phyloP scores from a whole-genome alignment of 805 yeast genomes.

The Citeromyces matritensis region DNA sequence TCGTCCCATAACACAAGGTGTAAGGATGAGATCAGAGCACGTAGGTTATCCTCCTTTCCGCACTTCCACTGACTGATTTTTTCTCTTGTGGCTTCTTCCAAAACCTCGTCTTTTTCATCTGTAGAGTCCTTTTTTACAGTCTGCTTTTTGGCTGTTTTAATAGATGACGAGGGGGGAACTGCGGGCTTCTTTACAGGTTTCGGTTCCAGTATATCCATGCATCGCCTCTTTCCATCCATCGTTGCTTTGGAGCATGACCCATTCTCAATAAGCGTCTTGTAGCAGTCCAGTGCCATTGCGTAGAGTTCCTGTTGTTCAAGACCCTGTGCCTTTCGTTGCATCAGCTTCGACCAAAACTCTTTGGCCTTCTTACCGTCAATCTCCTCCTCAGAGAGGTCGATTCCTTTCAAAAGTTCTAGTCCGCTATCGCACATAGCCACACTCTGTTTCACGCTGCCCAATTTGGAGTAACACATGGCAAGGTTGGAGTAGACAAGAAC shows the following conservation, averaged over 20 bases:
- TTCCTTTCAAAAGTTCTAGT: constrained; percentile 19
- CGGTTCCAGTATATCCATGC: constrained; percentile 52
- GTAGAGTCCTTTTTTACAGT: no score
- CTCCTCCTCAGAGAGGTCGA: constrained; percentile 18
- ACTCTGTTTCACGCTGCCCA: constrained; percentile 54
- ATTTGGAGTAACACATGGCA: constrained; percentile 46
- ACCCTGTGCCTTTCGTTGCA: constrained; percentile 66
- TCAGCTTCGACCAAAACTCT: constrained; percentile 62
- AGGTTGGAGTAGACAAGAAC: constrained; percentile 66
- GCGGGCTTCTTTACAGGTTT: constrained; percentile 14
- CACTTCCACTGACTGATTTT: constrained; percentile 46
- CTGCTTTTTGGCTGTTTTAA: constrained; percentile 33
- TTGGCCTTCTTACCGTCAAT: constrained; percentile 33
- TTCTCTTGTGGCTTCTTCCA: constrained; percentile 48
- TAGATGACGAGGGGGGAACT: constrained; percentile 15
- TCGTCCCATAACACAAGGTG: constrained; percentile 56
- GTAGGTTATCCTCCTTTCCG: constrained; percentile 69
- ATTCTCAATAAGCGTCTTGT: constrained; percentile 46
- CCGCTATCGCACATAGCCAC: constrained; percentile 31
- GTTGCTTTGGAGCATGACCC: constrained; percentile 51
- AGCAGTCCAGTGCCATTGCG: constrained; percentile 43
- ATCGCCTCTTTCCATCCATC: constrained; percentile 75
- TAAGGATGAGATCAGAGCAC: constrained; percentile 62
- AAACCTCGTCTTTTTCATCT: constrained; percentile 32
- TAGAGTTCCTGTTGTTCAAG: constrained; percentile 67